Base-by-base conservation (phyloP, 495 filamentous ascomycete genomes). In the Penicillium paxilli region DNA sequence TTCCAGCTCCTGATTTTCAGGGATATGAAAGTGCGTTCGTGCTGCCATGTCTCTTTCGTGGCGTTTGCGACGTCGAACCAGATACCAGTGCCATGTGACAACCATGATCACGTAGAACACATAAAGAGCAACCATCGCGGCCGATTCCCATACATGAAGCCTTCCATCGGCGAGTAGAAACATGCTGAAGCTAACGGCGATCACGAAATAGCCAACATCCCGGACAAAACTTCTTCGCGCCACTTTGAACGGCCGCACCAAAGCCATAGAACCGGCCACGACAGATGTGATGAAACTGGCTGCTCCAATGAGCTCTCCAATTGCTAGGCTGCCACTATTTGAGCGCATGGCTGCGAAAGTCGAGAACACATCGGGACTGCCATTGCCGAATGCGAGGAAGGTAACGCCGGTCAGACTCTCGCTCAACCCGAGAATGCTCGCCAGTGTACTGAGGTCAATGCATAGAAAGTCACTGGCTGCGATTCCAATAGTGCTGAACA, bases 381-480 rank as follows among this genome's bases (percentile, higher is more conserved):
- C 95, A 73, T 99, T 99, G 48, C 95, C 95, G 70, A 99, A 94
- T 4, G 95, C 95, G 46, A 98, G 77, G 61, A 99, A 96, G 1
- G 95, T 99, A 16, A 98, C 95, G 21, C 95, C 95, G 0, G 95
- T 91, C 75, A 98, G 83, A 65, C 89, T 96, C 73, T 99, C 93
- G 65, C 91, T 96, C 80, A 99, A 83, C 12, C 93, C 92, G 6
- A 98, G 77, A 37, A 95, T 83, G 54, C 76, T 87, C 17, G 95
- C 84, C 54, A 98, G 89, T 16, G 95, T 96, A 69, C 90, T 93
- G 26, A 99, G 80, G 66, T 99, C 96, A 67, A 97, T 85, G 71
- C 93, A 97, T 69, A 99, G 90, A 75, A 98, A 99, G 67, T 99
- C 95, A 63, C 89, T 95, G 20, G 95, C 94, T 5, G 95, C 95